These are phyloP conservation scores for Sporothrix pseudoabietina DNA, from an alignment of 2,329 filamentous ascomycete species.

Conservation along the genomic window DNA sequence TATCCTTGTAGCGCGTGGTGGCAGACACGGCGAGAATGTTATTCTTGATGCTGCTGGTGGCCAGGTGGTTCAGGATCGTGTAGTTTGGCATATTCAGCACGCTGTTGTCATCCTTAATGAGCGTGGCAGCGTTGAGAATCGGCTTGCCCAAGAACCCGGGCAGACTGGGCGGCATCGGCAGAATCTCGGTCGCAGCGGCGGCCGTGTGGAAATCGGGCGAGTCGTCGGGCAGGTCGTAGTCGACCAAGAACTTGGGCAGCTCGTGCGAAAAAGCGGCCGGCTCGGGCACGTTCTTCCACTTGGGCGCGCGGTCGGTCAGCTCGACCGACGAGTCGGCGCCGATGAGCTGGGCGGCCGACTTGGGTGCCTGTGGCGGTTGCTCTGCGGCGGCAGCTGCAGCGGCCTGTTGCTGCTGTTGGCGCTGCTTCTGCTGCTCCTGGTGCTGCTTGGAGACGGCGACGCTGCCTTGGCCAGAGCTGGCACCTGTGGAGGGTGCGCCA, in stretches of 20 bases:
- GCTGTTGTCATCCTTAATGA: conserved; percentile 97
- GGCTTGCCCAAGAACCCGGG: conserved; percentile 92
- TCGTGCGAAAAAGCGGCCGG: conserved; percentile 67
- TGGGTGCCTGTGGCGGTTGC: not conserved
- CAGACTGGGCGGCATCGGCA: conserved; percentile 80
- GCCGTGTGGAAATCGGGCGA: conserved; percentile 73
- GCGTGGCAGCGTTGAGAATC: conserved; percentile 85
- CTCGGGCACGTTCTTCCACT: conserved; percentile 59
- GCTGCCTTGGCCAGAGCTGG: conserved; percentile 36
- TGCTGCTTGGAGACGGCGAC: conserved; percentile 33
- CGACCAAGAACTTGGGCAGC: conserved; percentile 82
- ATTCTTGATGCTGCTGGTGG: conserved; percentile 97
- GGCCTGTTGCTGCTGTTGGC: not conserved
- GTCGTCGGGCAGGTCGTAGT: conserved; percentile 84
- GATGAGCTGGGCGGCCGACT: not conserved
- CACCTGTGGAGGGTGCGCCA: conserved; percentile 34
- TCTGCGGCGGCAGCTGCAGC: not conserved
- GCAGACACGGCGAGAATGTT: conserved; percentile 93
- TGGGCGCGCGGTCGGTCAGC: conserved; percentile 44
- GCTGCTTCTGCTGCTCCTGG: conserved; percentile 28
- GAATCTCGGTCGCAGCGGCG: conserved; percentile 71
- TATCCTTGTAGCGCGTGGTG: conserved; percentile 95
- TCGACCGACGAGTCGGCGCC: conserved; percentile 27
- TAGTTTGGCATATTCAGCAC: conserved; percentile 97
- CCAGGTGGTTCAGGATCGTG: conserved; percentile 92